Percentiles rank a stretch among this genome's conserved stretches.
Conservation (phyloP, 2,329 filamentous ascomycete genomes). For the Arthroderma sp. region DNA sequence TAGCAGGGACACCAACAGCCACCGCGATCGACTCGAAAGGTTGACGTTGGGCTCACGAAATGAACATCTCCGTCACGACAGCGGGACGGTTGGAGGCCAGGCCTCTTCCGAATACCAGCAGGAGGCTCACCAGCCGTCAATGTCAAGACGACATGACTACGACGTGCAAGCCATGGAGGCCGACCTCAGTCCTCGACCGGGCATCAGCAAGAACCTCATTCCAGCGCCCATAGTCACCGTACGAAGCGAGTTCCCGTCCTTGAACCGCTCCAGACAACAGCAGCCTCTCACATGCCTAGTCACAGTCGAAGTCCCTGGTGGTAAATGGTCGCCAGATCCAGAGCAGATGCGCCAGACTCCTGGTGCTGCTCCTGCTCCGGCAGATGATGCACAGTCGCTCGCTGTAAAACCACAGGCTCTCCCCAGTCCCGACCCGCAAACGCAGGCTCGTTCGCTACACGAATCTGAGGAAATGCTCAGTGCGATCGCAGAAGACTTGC, state of each 20-base stretch:
- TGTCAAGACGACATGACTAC: slow-evolving; percentile 72
- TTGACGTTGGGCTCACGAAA: slow-evolving; percentile 30
- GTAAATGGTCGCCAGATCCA: slow-evolving; percentile 75
- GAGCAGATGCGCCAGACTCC: slow-evolving; percentile 57
- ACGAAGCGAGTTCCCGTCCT: slow-evolving; percentile 89
- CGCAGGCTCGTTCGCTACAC: slow-evolving; percentile 46
- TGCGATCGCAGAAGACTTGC: slow-evolving; percentile 73
- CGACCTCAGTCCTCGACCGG: slow-evolving; percentile 56
- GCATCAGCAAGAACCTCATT: slow-evolving; percentile 67
- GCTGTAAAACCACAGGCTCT: slow-evolving; percentile 30
- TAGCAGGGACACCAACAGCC: slow-evolving; percentile 31
- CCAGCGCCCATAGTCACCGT: slow-evolving; percentile 85
- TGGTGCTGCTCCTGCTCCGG: slow-evolving; percentile 36
- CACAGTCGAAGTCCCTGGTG: slow-evolving; percentile 85
- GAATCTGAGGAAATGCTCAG: slow-evolving; percentile 67
- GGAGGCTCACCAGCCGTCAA: slow-evolving; percentile 34
- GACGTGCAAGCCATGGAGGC: slow-evolving; percentile 95
- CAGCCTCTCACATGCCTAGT: slow-evolving; percentile 89
- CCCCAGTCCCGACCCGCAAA: slow-evolving; percentile 1
- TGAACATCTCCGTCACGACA: slow-evolving; percentile 63
- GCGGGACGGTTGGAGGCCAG: slow-evolving; percentile 57
- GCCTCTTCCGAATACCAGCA: slow-evolving; percentile 73
- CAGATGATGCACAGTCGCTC: slow-evolving; percentile 41
- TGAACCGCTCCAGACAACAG: slow-evolving; percentile 82
- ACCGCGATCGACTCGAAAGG: slow-evolving; percentile 37